phyloP scores from a whole-genome alignment of 345 rosid genomes.

The Melaleuca quinquenervia region DNA sequence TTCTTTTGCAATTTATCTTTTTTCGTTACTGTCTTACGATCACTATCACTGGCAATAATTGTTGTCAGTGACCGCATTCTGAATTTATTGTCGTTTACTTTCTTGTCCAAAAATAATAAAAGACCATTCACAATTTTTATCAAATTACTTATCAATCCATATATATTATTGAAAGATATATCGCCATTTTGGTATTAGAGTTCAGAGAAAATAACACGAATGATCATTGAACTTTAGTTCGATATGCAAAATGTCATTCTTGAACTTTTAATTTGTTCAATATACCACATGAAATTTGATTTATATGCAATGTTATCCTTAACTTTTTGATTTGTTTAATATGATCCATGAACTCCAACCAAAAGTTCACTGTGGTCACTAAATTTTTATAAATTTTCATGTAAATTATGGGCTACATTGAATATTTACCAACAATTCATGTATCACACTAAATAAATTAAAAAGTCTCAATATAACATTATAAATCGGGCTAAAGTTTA shows the following conservation, averaged over 20 bases:
- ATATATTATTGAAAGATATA: background rate
- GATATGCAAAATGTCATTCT: accelerated
- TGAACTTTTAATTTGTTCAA: background rate
- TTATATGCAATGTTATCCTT: too few species aligned
- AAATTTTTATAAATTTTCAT: background rate
- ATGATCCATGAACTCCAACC: too few species aligned
- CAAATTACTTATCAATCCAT: background rate
- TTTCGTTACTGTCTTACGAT: background rate
- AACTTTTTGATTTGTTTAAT: too few species aligned
- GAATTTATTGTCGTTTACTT: background rate
- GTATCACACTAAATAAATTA: accelerated
- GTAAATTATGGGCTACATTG: background rate
- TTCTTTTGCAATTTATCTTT: background rate
- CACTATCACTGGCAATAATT: background rate
- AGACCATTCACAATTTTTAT: background rate
- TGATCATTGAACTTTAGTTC: too few species aligned
- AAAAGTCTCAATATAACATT: background rate
- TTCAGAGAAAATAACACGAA: background rate
- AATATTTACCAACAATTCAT: background rate
- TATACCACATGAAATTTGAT: accelerated
- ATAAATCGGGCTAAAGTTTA: background rate
- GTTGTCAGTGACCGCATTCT: background rate
- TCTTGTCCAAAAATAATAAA: background rate
- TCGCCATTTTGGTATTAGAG: background rate
- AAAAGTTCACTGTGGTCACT: too few species aligned